These are phyloP conservation scores for Leucocoprinus sp. DNA, from an alignment of 768 basidiomycete genomes.

Conservation along the genomic window DNA sequence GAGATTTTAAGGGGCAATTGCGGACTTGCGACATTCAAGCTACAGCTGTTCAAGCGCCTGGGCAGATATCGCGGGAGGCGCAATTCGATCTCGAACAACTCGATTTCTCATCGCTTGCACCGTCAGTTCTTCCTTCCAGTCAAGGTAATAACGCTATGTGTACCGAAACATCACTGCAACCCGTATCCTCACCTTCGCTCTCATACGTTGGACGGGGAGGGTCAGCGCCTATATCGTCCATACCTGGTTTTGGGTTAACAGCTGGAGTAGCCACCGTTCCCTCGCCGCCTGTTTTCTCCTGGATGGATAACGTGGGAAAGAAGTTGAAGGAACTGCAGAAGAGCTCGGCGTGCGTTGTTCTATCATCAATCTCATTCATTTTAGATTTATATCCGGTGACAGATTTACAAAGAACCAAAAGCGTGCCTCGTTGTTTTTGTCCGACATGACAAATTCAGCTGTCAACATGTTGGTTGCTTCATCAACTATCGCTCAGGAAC, in stretches of 20 bases:
- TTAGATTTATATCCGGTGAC: background rate
- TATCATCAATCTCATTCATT: background rate
- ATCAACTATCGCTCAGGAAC: background rate
- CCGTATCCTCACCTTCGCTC: background rate
- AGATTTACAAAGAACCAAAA: conserved; percentile 66
- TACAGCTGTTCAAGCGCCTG: conserved; percentile 14
- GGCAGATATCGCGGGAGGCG: conserved; percentile 19
- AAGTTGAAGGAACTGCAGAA: conserved; percentile 51
- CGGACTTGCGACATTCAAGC: conserved; percentile 12
- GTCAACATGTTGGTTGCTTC: conserved; percentile 35
- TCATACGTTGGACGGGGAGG: conserved; percentile 7
- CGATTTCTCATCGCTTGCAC: conserved; percentile 9
- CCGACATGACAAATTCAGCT: conserved; percentile 55
- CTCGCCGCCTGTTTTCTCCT: conserved; percentile 24
- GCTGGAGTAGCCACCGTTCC: conserved; percentile 11
- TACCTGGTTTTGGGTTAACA: conserved; percentile 30
- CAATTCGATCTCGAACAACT: conserved; percentile 13
- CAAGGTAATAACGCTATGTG: background rate
- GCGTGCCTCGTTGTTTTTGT: conserved; percentile 56
- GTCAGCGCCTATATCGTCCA: conserved; percentile 28
- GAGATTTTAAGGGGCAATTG: conserved; percentile 5
- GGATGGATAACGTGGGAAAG: conserved; percentile 54
- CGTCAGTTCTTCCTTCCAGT: conserved; percentile 6
- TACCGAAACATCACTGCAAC: background rate
- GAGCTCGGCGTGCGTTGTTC: conserved; percentile 41